Conservation (phyloP, 2,329 filamentous ascomycete genomes). For the Colletotrichum horii region DNA sequence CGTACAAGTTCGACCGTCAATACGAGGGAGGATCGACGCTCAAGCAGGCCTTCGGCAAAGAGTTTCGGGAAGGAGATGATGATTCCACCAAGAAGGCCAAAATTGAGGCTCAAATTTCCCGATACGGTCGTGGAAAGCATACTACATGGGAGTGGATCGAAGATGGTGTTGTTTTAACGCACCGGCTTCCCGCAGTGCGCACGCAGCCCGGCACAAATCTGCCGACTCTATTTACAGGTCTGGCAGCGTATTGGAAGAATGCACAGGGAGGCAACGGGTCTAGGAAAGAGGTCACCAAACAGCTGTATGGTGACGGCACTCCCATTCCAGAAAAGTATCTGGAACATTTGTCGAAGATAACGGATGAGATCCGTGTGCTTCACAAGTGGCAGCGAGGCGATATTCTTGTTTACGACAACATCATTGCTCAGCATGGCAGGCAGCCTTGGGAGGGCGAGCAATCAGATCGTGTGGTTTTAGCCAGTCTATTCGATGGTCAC, state of each 20-base stretch:
- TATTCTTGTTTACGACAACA: slow-evolving; percentile 53
- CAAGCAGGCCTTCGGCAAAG: slow-evolving; percentile 48
- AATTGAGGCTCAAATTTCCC: slow-evolving; percentile 52
- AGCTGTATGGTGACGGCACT: slow-evolving; percentile 50
- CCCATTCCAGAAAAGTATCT: slow-evolving; percentile 52
- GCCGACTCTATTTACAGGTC: slow-evolving; percentile 50
- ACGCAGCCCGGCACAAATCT: slow-evolving; percentile 50
- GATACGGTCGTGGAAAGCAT: slow-evolving; percentile 48
- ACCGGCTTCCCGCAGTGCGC: slow-evolving; percentile 49
- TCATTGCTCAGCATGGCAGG: slow-evolving; percentile 53
- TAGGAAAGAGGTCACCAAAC: slow-evolving; percentile 38
- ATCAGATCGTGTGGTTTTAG: slow-evolving; percentile 48
- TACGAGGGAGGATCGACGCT: slow-evolving; percentile 53
- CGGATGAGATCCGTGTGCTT: slow-evolving; percentile 53
- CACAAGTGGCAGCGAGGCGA: slow-evolving; percentile 53
- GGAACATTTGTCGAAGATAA: slow-evolving; percentile 44
- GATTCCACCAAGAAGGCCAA: slow-evolving; percentile 43
- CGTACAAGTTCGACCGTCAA: slow-evolving; percentile 47
- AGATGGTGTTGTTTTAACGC: slow-evolving; percentile 46
- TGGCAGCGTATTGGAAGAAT: slow-evolving; percentile 50
- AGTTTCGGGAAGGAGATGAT: slow-evolving; percentile 47
- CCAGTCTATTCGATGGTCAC: slow-evolving; percentile 51
- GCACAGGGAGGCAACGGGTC: background rate
- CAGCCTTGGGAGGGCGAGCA: slow-evolving; percentile 53
- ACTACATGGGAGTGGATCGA: slow-evolving; percentile 54